Percentiles rank a stretch among this genome's conserved stretches.
Conservation (phyloP, 2,329 filamentous ascomycete species). For the Epichloe gansuensis region DNA sequence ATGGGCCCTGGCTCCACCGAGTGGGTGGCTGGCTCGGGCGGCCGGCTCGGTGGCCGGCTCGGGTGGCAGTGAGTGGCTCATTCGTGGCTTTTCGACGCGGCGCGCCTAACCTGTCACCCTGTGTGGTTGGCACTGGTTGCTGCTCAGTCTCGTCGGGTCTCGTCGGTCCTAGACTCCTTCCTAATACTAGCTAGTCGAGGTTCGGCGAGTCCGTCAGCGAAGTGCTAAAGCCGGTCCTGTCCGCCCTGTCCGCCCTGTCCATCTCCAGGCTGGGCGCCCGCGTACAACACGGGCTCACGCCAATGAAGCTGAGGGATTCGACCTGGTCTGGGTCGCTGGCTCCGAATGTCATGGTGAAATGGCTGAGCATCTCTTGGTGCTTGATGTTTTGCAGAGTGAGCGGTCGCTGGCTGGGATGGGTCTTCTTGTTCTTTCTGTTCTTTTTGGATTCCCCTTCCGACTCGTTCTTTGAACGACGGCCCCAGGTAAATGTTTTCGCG, state of each 20-base stretch:
- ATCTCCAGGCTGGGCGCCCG: conserved; percentile 23
- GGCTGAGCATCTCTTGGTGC: conserved; percentile 33
- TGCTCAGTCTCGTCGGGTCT: no score
- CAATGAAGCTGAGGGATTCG: conserved; percentile 20
- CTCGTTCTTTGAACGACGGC: conserved; percentile 10
- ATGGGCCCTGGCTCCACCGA: no score
- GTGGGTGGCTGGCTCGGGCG: no score
- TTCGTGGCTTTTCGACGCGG: neutral
- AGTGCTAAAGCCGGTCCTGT: neutral
- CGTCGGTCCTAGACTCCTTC: no score
- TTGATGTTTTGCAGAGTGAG: conserved; percentile 31
- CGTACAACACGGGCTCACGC: conserved; percentile 33
- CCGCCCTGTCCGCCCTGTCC: conserved; percentile 9
- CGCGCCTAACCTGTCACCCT: no score
- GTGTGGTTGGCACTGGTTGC: no score
- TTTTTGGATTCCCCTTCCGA: conserved; percentile 12
- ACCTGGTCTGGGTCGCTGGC: conserved; percentile 21
- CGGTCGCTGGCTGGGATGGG: conserved; percentile 32
- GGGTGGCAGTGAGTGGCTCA: neutral
- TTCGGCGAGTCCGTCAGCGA: conserved; percentile 6
- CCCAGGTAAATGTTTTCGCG: conserved; percentile 20
- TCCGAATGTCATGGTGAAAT: conserved; percentile 35
- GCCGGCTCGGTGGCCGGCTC: no score
- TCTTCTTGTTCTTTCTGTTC: conserved; percentile 15
- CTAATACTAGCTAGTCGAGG: neutral